Base-by-base conservation (phyloP, 345 rosid genomes). In the Pistacia vera region DNA sequence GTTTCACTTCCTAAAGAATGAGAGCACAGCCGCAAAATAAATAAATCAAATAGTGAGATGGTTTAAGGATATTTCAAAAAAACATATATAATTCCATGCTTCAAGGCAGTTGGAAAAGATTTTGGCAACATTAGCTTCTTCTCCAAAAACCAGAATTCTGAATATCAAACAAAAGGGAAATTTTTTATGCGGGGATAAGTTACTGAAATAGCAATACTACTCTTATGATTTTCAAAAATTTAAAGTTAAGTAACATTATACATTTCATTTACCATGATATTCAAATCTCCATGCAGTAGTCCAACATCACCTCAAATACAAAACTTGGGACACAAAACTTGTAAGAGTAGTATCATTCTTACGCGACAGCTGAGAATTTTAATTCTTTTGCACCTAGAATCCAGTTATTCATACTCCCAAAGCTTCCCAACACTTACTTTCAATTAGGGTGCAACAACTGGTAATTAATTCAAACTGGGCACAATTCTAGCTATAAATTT, bases 1-100 rank as follows among this genome's bases (percentile, higher is more conserved):
- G 94, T 35, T 77, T 78, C 22, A 68, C 66, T 49, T 90, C 91
- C 99, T 93, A 81, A 83, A 81, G 7, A 20, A 64, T 16, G 25
- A 30, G 35, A 62, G 41, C 7, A 46, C 18, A 49, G 25, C 33
- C 54, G 11, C 36, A 33, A 61, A 62, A 13, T 30, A 33, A 12
- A 73, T 22, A 49, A 49, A 36, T 70, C 73, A 70, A 35, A 70
- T 60, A 44, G 60, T 3, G 5, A 2, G 13, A 58, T 13, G 58
- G 22, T 22, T 46, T 22, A 2, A 25, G 1, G n/a, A 12, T 59
- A 58, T 2, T 8, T 67, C 3, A n/a, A 14, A 13, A 12, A 13
- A 4, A 12, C 0, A 54, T 49, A 54, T 49, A 54, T 54, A 36
- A 12, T 64, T 33, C 9, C 48, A 30, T 18, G 2, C 41, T 62